Percentiles rank a stretch among this genome's conserved stretches.
Conservation (phyloP, 768 basidiomycete genomes). For the Cystobasidium tubakii region DNA sequence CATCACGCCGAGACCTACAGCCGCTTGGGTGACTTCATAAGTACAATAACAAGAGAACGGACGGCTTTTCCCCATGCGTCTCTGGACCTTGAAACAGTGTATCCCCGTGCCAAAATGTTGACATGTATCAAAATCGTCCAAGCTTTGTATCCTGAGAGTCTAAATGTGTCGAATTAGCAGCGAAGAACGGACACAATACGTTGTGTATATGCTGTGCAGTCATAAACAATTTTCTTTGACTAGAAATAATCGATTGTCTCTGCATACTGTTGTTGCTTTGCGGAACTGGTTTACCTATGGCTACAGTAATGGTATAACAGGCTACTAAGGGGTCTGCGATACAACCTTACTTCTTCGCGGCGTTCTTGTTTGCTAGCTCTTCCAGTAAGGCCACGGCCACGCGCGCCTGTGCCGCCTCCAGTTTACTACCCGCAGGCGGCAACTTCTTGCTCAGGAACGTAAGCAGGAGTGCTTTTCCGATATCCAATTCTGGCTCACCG, state of each 20-base stretch:
- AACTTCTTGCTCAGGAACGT: constrained; percentile 21
- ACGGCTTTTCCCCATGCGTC: not conserved
- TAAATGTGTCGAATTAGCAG: too few species aligned
- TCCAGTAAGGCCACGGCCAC: not conserved
- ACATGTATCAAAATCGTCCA: not conserved
- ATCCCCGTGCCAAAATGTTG: too few species aligned
- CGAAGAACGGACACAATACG: too few species aligned
- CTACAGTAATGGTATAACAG: not conserved
- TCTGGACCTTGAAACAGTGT: too few species aligned
- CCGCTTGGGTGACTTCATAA: not conserved
- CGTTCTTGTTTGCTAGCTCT: not conserved
- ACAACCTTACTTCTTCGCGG: not conserved
- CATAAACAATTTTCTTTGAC: too few species aligned
- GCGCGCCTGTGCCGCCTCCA: constrained; percentile 6
- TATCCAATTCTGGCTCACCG: not conserved
- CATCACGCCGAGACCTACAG: constrained; percentile 3
- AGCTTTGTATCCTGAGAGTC: too few species aligned
- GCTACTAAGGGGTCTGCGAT: not conserved
- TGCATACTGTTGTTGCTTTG: too few species aligned
- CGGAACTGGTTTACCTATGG: not conserved
- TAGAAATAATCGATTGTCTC: too few species aligned
- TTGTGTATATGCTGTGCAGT: too few species aligned
- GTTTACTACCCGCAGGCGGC: constrained; percentile 11
- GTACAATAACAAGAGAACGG: too few species aligned
- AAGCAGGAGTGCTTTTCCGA: constrained; percentile 10